Base-by-base conservation (phyloP, 2,329 filamentous ascomycete species). In the Chrysosphaeria jannelii region DNA sequence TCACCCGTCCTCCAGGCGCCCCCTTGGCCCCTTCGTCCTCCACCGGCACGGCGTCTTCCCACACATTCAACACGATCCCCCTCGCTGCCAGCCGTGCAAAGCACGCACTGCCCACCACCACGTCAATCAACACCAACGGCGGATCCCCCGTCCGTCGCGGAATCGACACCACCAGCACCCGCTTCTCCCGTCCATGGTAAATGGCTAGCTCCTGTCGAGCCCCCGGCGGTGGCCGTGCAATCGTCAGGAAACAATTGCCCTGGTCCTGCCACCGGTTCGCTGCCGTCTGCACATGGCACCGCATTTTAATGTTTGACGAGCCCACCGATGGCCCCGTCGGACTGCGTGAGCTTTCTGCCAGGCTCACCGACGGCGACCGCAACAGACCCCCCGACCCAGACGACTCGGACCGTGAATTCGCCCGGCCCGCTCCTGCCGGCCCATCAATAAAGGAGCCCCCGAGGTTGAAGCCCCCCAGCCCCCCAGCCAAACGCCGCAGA, bases 211-310 rank as follows among this genome's bases (percentile, higher is more conserved):
- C 60, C 43, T 57, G 59, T 20, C 48, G 48, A 40, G 55, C 57
- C 5, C 58, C 59, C 17, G 45, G 57, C 24, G 53, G 67, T n/a
- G 75, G 71, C 10, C 64, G 60, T 39, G 78, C 64, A 35, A 97
- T 76, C 10, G 71, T 75, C 28, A 97, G 48, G 18, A 64, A 55
- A 29, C 78, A 88, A 34, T 74, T 66, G 31, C 85, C 81, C 48
- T 79, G 65, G 39, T 93, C 79, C 29, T 76, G 66, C 85, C 85
- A 97, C 39, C 81, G 81, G 23, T 63, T 63, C 8, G 61, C 51
- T 2, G 59, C 51, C 28, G 78, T 68, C 23, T 81, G 65, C 23
- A 74, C 53, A 40, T 93, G 90, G 0, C 93, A 57, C 17, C 78
- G 58, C 34, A 91, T 74, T 34, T 79, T 79, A 24, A 81, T 63